phyloP scores from a whole-genome alignment of 495 filamentous ascomycete species.

The Chlorociboria aeruginascens region DNA sequence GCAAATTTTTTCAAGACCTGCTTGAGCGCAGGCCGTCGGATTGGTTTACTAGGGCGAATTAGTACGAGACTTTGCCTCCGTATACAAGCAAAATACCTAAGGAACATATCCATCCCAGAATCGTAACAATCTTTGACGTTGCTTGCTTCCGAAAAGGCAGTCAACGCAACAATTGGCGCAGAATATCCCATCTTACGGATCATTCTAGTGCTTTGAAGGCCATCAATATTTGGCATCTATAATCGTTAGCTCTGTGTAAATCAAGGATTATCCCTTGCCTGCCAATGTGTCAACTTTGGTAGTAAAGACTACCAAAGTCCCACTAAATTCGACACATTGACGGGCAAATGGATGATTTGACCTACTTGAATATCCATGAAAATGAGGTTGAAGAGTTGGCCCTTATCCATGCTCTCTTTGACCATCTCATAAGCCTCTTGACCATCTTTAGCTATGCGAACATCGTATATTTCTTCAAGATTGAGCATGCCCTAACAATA shows the following conservation, averaged over 20 bases:
- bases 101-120: constrained; percentile 62
- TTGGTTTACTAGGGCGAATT: constrained; percentile 57
- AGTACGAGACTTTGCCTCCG: constrained; percentile 30
- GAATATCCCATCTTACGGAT: constrained; percentile 80
- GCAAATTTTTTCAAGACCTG: constrained; percentile 63
- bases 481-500: constrained; percentile 36
- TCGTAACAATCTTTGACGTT: constrained; percentile 80
- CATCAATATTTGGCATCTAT: constrained; percentile 89
- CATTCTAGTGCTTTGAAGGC: constrained; percentile 74
- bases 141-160: constrained; percentile 80
- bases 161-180: constrained; percentile 82
- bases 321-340: too few relatives aligned
- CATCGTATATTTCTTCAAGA: constrained; percentile 41
- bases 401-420: constrained; percentile 64
- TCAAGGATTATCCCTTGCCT: too few relatives aligned
- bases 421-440: constrained; percentile 83
- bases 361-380: constrained; percentile 69
- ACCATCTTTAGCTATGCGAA: constrained; percentile 74
- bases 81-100: constrained; percentile 21
- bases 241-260: constrained; percentile 1
- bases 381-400: constrained; percentile 64
- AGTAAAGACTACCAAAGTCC: too few relatives aligned
- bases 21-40: constrained; percentile 70
- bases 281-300: too few relatives aligned
- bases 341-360: too few relatives aligned